Conservation (phyloP, 176 grass and related monocot species). For the Puya raimondii region DNA sequence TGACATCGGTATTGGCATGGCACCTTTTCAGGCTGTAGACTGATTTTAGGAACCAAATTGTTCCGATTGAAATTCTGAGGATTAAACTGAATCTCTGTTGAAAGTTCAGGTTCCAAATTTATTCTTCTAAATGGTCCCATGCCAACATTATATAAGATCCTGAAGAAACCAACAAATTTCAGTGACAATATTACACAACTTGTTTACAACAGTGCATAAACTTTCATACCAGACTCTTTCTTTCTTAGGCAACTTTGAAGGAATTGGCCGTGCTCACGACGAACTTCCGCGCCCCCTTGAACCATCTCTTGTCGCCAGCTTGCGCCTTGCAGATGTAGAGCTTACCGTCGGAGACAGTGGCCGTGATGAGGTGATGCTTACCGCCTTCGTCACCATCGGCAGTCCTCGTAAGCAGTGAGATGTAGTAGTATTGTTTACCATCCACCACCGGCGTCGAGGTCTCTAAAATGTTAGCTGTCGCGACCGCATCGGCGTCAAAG, state of each 20-base stretch:
- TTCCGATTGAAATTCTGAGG: no score
- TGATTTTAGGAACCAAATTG: no score
- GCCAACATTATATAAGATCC: neutral
- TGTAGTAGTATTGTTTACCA: slow-evolving; percentile 81
- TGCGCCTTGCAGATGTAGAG: slow-evolving; percentile 97
- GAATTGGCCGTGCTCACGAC: slow-evolving; percentile 61
- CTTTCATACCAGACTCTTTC: neutral
- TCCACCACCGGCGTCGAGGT: slow-evolving; percentile 28
- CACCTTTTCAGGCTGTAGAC: no score
- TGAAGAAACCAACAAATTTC: neutral
- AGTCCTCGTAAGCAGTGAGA: slow-evolving; percentile 79
- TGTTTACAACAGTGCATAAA: neutral
- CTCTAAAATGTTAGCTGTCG: slow-evolving; percentile 77
- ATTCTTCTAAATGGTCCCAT: no score
- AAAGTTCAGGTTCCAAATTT: no score
- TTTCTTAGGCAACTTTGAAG: slow-evolving; percentile 63
- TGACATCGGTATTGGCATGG: no score
- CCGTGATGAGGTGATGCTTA: slow-evolving; percentile 73
- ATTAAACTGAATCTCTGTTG: no score
- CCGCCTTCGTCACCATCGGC: slow-evolving; percentile 88
- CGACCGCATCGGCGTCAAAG: slow-evolving; percentile 62
- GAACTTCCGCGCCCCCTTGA: slow-evolving; percentile 86
- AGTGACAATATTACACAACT: neutral
- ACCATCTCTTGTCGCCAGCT: slow-evolving; percentile 96
- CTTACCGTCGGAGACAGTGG: slow-evolving; percentile 67